A percentile compares a stretch with the other conserved stretches of the same genome.
Evolutionary conservation across 805 yeast genomes (phyloP).

Genomic region (Candida stauntonica): DNA sequence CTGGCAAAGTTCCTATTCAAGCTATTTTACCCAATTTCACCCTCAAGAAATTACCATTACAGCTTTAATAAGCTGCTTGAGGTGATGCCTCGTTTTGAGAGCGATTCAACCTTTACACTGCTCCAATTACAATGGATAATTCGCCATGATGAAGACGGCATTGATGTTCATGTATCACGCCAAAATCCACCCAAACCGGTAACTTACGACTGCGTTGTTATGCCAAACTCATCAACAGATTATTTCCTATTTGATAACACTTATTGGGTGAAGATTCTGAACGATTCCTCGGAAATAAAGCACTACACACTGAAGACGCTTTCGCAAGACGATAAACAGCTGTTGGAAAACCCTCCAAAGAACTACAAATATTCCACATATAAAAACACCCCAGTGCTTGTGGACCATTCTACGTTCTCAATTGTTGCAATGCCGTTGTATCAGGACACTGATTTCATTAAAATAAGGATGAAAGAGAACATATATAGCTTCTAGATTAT

Average conservation of each 20-base stretch:
- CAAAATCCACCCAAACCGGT: conserved; percentile 16
- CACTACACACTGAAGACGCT: conserved; percentile 16
- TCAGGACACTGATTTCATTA: conserved; percentile 3
- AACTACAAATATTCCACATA: conserved; percentile 15
- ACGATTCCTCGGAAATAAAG: conserved; percentile 4
- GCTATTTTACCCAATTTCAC: conserved; percentile 27
- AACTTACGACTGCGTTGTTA: conserved; percentile 4
- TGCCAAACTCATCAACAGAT: conserved; percentile 24
- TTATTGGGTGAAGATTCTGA: conserved; percentile 32
- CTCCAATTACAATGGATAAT: conserved; percentile 24
- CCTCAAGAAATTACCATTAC: conserved; percentile 23
- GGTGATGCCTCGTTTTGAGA: conserved; percentile 8
- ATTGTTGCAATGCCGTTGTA: conserved; percentile 17
- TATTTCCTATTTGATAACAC: conserved; percentile 39
- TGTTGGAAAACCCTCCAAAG: conserved; percentile 7
- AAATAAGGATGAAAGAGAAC: conserved; percentile 21
- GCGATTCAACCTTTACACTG: conserved; percentile 18
- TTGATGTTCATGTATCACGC: conserved; percentile 14
- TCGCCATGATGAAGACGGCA: not conserved
- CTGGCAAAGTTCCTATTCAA: conserved; percentile 26
- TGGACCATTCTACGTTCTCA: conserved; percentile 11
- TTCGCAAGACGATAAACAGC: conserved; percentile 11
- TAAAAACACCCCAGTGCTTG: conserved; percentile 20
- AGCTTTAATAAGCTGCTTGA: conserved; percentile 19
- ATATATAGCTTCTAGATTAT: conserved; percentile 11